Percentiles rank a stretch among this genome's conserved stretches.
phyloP scores from a whole-genome alignment of 306 rosid species.

The Medicago ruthenica region DNA sequence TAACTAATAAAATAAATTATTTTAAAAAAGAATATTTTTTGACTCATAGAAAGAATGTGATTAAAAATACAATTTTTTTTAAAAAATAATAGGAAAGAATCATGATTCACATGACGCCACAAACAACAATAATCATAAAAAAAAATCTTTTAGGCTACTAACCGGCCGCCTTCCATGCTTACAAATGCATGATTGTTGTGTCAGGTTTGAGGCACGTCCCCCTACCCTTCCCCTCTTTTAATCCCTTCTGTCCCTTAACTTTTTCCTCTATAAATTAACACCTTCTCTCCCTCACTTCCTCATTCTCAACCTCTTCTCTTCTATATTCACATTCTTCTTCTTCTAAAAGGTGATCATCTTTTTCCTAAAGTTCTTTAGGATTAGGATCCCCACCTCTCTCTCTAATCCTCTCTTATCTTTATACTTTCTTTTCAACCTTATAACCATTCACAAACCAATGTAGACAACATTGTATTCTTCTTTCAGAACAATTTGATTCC shows the following conservation, averaged over 20 bases:
- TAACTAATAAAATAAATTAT: too few relatives aligned
- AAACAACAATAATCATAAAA: conserved; percentile 47
- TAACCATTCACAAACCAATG: conserved; percentile 52
- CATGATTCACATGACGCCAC: conserved; percentile 86
- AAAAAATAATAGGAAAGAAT: conserved; percentile 32
- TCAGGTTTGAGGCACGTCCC: conserved; percentile 87
- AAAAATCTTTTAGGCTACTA: conserved; percentile 67
- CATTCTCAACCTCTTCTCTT: conserved; percentile 20
- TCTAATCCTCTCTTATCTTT: background rate
- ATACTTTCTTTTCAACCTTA: background rate
- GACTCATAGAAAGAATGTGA: background rate
- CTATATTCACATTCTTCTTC: conserved; percentile 8
- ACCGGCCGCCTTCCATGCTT: conserved; percentile 99
- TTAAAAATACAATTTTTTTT: too few relatives aligned
- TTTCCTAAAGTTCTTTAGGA: conserved; percentile 43
- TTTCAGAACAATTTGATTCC: conserved; percentile 28
- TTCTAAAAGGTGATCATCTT: conserved; percentile 80
- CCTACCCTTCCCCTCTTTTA: conserved; percentile 16
- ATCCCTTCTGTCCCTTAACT: conserved; percentile 14
- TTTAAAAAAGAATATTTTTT: too few relatives aligned
- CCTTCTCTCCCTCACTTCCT: conserved; percentile 63
- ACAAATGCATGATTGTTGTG: conserved; percentile 96
- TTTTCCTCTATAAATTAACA: conserved; percentile 79
- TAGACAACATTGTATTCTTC: conserved; percentile 43
- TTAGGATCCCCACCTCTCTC: conserved; percentile 55